These are phyloP conservation scores for Pseudognaphalium luteoalbum DNA, from an alignment of 129 eudicot genomes.

Conservation along the genomic window DNA sequence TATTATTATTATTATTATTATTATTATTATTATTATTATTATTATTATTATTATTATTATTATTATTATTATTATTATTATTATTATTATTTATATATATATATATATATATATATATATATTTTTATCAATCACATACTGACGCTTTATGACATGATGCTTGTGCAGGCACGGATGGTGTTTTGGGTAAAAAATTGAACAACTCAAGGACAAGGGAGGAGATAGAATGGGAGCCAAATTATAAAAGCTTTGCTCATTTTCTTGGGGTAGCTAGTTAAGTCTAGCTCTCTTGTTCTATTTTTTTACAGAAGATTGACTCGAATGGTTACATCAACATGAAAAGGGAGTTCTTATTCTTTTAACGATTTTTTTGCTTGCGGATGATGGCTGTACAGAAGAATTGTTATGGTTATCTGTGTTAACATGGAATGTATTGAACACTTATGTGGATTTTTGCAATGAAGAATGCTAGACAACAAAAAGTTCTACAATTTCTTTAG, in stretches of 20 bases:
- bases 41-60: too few relatives aligned
- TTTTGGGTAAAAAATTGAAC: conserved; percentile 81
- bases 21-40: too few relatives aligned
- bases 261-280: conserved; percentile 56
- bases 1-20: too few relatives aligned
- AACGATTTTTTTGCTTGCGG: conserved; percentile 22
- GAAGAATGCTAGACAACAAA: not conserved
- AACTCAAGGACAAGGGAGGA: conserved; percentile 74
- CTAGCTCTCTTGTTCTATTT: not conserved
- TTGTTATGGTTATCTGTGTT: conserved; percentile 14
- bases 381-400: conserved; percentile 21
- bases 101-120: too few relatives aligned
- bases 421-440: conserved; percentile 19
- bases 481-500: not conserved
- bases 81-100: too few relatives aligned
- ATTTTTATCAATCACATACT: not conserved
- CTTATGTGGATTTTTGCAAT: not conserved
- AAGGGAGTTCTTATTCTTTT: conserved; percentile 16
- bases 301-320: not conserved
- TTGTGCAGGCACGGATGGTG: conserved; percentile 68
- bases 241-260: conserved; percentile 74
- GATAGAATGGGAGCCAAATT: conserved; percentile 88
- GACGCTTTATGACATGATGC: not conserved
- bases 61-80: too few relatives aligned
- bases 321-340: conserved; percentile 27